Percentiles rank a stretch among this genome's conserved stretches.
phyloP scores from a whole-genome alignment of 2,329 filamentous ascomycete species.

The Thielaviopsis populi region DNA sequence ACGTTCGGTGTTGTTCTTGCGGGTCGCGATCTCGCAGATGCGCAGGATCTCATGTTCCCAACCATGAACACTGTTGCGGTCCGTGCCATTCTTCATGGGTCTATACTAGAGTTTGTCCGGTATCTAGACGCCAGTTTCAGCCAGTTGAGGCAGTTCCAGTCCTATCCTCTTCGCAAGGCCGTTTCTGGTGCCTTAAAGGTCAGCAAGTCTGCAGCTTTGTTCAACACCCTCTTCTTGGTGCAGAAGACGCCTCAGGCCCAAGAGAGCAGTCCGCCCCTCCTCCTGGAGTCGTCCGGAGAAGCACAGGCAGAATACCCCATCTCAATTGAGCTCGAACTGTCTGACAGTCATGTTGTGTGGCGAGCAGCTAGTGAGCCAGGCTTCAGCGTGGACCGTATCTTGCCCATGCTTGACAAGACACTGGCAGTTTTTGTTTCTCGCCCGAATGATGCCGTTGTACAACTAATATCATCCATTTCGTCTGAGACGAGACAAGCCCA shows the following conservation, averaged over 20 bases:
- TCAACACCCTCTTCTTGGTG: constrained; percentile 43
- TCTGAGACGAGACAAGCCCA: not conserved
- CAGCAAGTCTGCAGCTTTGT: constrained; percentile 24
- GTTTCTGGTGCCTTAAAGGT: constrained; percentile 29
- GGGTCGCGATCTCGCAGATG: constrained; percentile 60
- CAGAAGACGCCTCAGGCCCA: constrained; percentile 20
- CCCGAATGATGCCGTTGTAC: constrained; percentile 33
- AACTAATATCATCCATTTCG: not conserved
- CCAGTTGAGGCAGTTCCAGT: constrained; percentile 54
- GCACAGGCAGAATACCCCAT: constrained; percentile 65
- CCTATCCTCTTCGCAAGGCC: constrained; percentile 60
- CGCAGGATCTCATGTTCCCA: constrained; percentile 60
- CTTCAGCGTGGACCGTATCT: constrained; percentile 36
- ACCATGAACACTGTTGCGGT: constrained; percentile 84
- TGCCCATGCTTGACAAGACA: constrained; percentile 41
- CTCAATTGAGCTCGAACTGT: constrained; percentile 63
- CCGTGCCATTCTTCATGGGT: constrained; percentile 57
- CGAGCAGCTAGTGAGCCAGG: constrained; percentile 52
- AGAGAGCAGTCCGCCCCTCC: not conserved
- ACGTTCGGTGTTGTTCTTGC: constrained; percentile 72
- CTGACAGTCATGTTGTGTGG: constrained; percentile 45
- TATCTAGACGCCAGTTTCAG: constrained; percentile 59
- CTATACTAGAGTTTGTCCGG: constrained; percentile 44
- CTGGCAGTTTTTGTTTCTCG: not conserved
- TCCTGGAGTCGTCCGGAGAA: not conserved